Base-by-base conservation (phyloP, 208 protist species). In the Trypanosoma scelopori region DNA sequence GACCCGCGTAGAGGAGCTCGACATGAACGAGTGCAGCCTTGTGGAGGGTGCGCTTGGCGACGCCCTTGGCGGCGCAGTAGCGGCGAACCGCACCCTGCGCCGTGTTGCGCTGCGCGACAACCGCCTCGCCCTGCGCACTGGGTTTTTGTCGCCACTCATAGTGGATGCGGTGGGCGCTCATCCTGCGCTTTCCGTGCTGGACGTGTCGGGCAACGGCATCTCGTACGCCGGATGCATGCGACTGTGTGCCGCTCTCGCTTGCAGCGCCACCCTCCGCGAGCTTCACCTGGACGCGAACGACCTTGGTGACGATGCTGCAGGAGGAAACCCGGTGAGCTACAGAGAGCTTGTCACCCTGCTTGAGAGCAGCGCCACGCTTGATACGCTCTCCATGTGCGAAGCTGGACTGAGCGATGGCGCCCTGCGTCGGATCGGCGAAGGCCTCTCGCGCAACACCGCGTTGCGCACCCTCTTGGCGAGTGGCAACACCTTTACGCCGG, bases 241-340 rank as follows among this genome's bases (percentile, higher is more conserved):
- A 42, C 37, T 76, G 9, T 72, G 74, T 66, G 30, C 64, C 15
- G 20, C 50, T 45, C 37, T 76, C 20, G 51, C 51, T 11, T 47
- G 51, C 1, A 76, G 71, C 32, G 4, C 16, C 12, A 49, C 49
- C 12, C 9, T 76, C 4, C 20, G n/a, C 35, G 52, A 76, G 65
- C 48, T 76, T 22, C 32, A 39, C 27, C 22, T 76, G 18, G 53
- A 65, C 47, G 70, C 49, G 11, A 76, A 76, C 65, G 15, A 53
- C 16, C 3, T 76, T 35, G 43, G 28, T 43, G 51, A 9, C 32
- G 32, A 37, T 37, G 32, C 32, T 37, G 3, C 18, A 7, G n/a
- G 58, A 3, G 12, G 7, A 23, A 27, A 37, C 15, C 2, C 45
- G 27, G 27, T 4, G 20, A 42, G 27, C 32, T 55, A 66, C 30